Conservation (phyloP, 1,284 basidiomycete genomes). For the Ganoderma leucocontextum region DNA sequence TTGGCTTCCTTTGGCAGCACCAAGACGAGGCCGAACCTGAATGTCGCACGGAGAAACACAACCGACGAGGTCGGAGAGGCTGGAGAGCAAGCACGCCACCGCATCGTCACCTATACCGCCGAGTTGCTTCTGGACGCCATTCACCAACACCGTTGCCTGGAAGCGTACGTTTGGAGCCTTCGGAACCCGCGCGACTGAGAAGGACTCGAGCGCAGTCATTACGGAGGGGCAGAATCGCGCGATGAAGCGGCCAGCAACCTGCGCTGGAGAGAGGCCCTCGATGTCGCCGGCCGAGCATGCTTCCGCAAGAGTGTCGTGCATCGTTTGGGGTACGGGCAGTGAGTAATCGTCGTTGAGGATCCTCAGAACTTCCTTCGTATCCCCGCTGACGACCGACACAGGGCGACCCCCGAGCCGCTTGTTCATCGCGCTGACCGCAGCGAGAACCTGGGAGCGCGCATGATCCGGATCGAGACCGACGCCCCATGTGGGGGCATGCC, state of each 20-base stretch:
- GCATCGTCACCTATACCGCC: background rate
- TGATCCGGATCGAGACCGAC: constrained; percentile 95
- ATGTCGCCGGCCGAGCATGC: constrained; percentile 9
- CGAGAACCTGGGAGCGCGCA: constrained; percentile 91
- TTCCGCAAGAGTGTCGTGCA: constrained; percentile 13
- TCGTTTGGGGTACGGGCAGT: constrained; percentile 71
- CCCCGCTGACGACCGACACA: constrained; percentile 16
- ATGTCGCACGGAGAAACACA: constrained; percentile 72
- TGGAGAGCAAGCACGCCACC: background rate
- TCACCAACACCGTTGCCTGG: background rate
- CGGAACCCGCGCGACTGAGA: background rate
- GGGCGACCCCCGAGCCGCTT: constrained; percentile 37
- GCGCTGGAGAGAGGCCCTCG: constrained; percentile 85
- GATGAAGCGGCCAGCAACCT: constrained; percentile 58
- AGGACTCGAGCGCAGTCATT: background rate
- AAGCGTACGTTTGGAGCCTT: background rate
- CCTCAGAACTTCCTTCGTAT: constrained; percentile 16
- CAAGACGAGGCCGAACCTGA: constrained; percentile 6
- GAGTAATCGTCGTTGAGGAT: constrained; percentile 68
- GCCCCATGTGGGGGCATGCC: constrained; percentile 88
- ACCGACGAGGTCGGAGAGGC: constrained; percentile 38
- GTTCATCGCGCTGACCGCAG: constrained; percentile 91
- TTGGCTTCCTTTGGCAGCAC: constrained; percentile 6
- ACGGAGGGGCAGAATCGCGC: background rate
- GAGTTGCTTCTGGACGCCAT: background rate